These are phyloP conservation scores for Sporothrix phasma DNA, from an alignment of 2,329 filamentous ascomycete genomes.

Conservation along the genomic window DNA sequence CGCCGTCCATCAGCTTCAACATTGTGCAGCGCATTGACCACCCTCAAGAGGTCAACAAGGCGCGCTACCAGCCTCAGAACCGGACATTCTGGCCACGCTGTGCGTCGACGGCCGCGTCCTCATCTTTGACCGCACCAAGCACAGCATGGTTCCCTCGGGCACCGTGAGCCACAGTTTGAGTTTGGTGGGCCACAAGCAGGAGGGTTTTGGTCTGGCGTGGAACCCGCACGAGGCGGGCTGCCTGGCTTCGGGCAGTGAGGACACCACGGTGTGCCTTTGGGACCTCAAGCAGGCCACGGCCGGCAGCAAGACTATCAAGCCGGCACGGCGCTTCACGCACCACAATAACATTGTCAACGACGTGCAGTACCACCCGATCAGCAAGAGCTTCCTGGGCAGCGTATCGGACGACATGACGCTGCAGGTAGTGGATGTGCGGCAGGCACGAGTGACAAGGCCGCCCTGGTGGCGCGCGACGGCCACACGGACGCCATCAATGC, in stretches of 20 bases:
- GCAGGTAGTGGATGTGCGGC: constrained; percentile 81
- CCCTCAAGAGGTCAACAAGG: constrained; percentile 95
- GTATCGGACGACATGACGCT: constrained; percentile 93
- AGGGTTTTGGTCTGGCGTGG: constrained; percentile 92
- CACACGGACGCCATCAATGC: constrained; percentile 92
- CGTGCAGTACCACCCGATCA: constrained; percentile 86
- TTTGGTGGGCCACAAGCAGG: constrained; percentile 73
- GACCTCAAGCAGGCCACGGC: constrained; percentile 61
- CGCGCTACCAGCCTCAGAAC: constrained; percentile 94
- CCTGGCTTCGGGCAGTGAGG: constrained; percentile 83
- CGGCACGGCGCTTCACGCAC: constrained; percentile 69
- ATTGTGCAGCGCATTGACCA: constrained; percentile 96
- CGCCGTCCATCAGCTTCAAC: constrained; percentile 70
- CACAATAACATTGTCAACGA: constrained; percentile 92
- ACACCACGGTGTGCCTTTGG: constrained; percentile 87
- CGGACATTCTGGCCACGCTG: constrained; percentile 90
- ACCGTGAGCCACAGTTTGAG: constrained; percentile 70
- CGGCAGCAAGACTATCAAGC: constrained; percentile 58
- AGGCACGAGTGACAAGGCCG: constrained; percentile 55
- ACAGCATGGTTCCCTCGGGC: constrained; percentile 65
- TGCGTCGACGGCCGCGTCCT: constrained; percentile 79
- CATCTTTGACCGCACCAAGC: constrained; percentile 93
- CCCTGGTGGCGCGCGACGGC: constrained; percentile 59
- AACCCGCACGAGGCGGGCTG: constrained; percentile 73
- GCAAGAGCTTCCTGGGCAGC: constrained; percentile 75